Evolutionary conservation across 2,329 filamentous ascomycete genomes (phyloP), one percentile per base, ranked within the genome.

Genomic region (Chrysoporthe austroafricana): DNA sequence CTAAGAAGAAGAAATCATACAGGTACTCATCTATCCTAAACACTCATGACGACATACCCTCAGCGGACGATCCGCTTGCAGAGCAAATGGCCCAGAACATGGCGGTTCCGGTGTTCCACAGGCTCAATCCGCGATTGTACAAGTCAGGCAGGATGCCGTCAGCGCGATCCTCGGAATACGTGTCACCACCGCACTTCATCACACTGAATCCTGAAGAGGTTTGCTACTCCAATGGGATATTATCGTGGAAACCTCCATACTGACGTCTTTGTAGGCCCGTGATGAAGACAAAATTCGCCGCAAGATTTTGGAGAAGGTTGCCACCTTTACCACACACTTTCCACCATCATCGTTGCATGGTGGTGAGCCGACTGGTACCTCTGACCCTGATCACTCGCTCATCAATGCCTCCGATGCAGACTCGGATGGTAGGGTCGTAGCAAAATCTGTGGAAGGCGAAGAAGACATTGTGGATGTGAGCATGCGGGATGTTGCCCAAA

Each of bases 391-490:
- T 73, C 85, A 90, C 57, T 86, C 93, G 26, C 82, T 91, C 13
- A 88, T 90, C 66, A 90, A 83, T 18, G 83, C 82, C 26, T 89
- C 87, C 0, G 86, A 89, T 70, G 87, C 86, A 3, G 88, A 91
- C 70, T 90, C 88, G 4, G 91, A 91, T 71, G 84, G 86, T 32
- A 39, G 50, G 74, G 85, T 97, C 59, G 87, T 90, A 67, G 90
- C 93, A 57, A 86, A 88, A 39, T 97, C 94, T 3, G 86, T 97
- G 1, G 90, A 94, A 76, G 92, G 93, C 11, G 95, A 97, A 77
- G 94, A 97, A 70, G 93, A 93, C 70, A 88, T 97, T 74, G 92
- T 98, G 6, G 92, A 97, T 75, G 90, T 99, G 18, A 92, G 91
- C 0, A 94, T 97, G 90, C 89, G 88, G 64, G 90, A 93, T 73